Conservation (phyloP, 768 basidiomycete genomes). For the Rhizopogon sp. region DNA sequence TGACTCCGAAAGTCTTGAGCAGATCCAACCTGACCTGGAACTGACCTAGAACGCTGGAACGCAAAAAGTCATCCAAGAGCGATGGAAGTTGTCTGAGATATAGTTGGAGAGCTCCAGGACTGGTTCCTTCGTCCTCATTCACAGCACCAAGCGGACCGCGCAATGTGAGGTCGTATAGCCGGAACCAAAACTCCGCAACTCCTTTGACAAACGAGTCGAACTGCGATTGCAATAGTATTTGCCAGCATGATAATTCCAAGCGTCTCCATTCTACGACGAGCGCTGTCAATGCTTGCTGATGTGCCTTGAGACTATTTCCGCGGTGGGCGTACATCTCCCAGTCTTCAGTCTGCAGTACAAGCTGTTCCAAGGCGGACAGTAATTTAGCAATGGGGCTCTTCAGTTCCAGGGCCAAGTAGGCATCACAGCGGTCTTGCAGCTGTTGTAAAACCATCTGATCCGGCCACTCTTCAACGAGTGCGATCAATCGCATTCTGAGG, state of each 20-base stretch:
- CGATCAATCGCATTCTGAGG: constrained; percentile 48
- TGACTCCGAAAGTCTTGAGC: constrained; percentile 61
- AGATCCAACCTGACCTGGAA: constrained; percentile 64
- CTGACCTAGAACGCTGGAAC: constrained; percentile 77
- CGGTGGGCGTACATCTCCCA: constrained; percentile 97
- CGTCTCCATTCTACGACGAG: constrained; percentile 89
- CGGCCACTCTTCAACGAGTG: constrained; percentile 79
- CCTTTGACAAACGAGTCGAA: constrained; percentile 36
- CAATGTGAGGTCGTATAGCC: constrained; percentile 74
- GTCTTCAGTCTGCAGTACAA: constrained; percentile 84
- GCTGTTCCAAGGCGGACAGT: constrained; percentile 77
- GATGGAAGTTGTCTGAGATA: constrained; percentile 69
- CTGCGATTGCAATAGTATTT: constrained; percentile 71
- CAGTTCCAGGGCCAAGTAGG: constrained; percentile 55
- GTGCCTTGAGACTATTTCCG: constrained; percentile 70
- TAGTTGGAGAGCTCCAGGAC: constrained; percentile 28
- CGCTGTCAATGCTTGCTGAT: constrained; percentile 60
- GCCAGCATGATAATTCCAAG: constrained; percentile 87
- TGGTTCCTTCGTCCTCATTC: constrained; percentile 30
- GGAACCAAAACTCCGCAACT: constrained; percentile 85
- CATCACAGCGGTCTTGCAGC: constrained; percentile 64
- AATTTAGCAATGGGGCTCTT: constrained; percentile 77
- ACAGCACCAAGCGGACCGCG: constrained; percentile 53
- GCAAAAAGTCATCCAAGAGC: constrained; percentile 78
- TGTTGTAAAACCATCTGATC: constrained; percentile 97